Percentiles rank a stretch among this genome's conserved stretches.
Evolutionary conservation across 208 protist genomes (phyloP).

Genomic region (Acanthamoeba divionensis): DNA sequence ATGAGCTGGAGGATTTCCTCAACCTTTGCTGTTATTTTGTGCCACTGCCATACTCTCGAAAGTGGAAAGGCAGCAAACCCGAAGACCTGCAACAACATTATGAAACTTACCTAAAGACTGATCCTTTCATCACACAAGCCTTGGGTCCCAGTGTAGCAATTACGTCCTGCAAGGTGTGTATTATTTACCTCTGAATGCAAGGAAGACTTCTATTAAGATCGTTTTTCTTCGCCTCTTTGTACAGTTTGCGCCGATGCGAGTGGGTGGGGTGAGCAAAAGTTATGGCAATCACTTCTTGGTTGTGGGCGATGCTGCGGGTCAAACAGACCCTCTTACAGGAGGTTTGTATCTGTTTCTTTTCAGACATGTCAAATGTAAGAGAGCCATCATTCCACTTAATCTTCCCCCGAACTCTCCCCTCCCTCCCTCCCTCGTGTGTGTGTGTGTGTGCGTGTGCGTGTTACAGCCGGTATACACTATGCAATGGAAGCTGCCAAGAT

Average conservation of each 20-base stretch:
- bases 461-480: slow-evolving; percentile 42
- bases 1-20: slow-evolving; percentile 51
- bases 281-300: slow-evolving; percentile 45
- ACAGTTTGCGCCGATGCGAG: slow-evolving; percentile 50
- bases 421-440: background rate
- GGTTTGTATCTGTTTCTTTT: background rate
- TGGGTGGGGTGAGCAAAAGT: slow-evolving; percentile 2
- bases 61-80: background rate
- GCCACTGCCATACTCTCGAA: background rate
- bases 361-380: background rate
- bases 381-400: too few relatives aligned
- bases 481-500: slow-evolving; percentile 53
- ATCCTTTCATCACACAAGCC: slow-evolving; percentile 13
- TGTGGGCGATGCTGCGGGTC: slow-evolving; percentile 41
- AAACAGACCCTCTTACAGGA: slow-evolving; percentile 47
- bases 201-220: too few relatives aligned
- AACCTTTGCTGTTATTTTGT: slow-evolving; percentile 55
- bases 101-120: background rate
- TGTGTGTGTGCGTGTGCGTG: background rate
- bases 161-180: slow-evolving; percentile 37
- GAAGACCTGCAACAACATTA: slow-evolving; percentile 9
- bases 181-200: background rate
- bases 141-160: slow-evolving; percentile 35
- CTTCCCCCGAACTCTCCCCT: too few relatives aligned
- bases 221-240: background rate